Conservation (phyloP, 83 land plant species). For the Picea engelmannii region DNA sequence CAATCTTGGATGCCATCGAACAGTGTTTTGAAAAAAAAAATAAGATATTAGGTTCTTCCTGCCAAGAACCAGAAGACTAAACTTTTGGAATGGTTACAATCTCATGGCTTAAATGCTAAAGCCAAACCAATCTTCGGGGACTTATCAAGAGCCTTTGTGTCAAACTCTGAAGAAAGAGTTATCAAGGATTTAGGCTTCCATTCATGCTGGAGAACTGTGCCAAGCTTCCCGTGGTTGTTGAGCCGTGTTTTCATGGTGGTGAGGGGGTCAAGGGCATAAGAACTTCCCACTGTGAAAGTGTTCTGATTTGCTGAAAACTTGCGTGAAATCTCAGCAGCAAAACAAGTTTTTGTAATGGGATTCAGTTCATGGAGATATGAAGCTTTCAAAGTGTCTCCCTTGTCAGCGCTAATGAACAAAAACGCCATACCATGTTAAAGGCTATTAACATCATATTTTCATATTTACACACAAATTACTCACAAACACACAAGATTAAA, state of each 20-base stretch:
- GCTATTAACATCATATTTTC: too few relatives aligned
- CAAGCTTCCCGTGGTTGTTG: constrained; percentile 55
- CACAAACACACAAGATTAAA: not conserved
- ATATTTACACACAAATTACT: not conserved
- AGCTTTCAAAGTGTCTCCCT: constrained; percentile 63
- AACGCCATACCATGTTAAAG: not conserved
- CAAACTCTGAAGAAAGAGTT: constrained; percentile 62
- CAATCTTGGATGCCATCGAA: not conserved
- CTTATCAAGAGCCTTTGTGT: constrained; percentile 44
- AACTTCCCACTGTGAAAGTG: constrained; percentile 60
- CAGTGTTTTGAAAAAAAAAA: constrained; percentile 7
- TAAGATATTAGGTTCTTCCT: constrained; percentile 2
- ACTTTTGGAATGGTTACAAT: constrained; percentile 1
- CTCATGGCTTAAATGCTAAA: constrained; percentile 56
- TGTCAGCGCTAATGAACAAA: constrained; percentile 41
- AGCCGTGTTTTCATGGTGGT: constrained; percentile 51
- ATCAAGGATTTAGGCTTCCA: constrained; percentile 68
- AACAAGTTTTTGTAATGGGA: constrained; percentile 37
- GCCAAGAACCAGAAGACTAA: not conserved
- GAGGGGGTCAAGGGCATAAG: constrained; percentile 44
- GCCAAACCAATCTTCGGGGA: constrained; percentile 59
- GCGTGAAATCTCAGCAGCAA: constrained; percentile 69
- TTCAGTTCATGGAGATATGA: constrained; percentile 58
- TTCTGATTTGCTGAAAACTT: constrained; percentile 41
- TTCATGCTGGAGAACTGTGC: constrained; percentile 52